Evolutionary conservation across 2,329 filamentous ascomycete genomes (phyloP).

Genomic region (Aspergillus tamarii): DNA sequence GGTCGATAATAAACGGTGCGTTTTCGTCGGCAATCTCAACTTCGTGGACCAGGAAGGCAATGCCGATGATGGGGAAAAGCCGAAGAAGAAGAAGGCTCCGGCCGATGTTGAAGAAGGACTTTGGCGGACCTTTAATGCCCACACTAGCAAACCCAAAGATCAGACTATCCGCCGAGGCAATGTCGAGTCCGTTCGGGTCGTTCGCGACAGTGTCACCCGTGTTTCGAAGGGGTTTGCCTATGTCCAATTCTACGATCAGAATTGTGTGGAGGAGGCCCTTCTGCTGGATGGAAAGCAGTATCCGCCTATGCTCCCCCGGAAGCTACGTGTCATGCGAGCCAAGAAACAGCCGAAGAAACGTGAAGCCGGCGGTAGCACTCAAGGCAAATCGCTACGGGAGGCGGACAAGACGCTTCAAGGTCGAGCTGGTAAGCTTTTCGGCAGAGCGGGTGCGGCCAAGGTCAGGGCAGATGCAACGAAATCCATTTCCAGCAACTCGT

Average conservation of each 20-base stretch:
- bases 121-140: constrained; percentile 46
- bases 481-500: constrained; percentile 35
- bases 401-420: constrained; percentile 42
- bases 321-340: constrained; percentile 82
- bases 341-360: constrained; percentile 64
- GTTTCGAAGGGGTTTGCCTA: constrained; percentile 98
- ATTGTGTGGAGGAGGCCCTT: constrained; percentile 87
- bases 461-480: constrained; percentile 33
- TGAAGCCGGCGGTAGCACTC: constrained; percentile 19
- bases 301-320: constrained; percentile 87
- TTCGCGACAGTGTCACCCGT: constrained; percentile 84
- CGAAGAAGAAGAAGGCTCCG: constrained; percentile 73
- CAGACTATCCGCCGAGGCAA: constrained; percentile 63
- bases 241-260: constrained; percentile 90
- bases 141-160: constrained; percentile 35
- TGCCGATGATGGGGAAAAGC: constrained; percentile 62
- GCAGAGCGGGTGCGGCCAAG: constrained; percentile 43
- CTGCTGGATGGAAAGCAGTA: constrained; percentile 89
- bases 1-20: constrained; percentile 82
- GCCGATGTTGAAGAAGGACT: constrained; percentile 88
- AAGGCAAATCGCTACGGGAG: constrained; percentile 29
- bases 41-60: constrained; percentile 92
- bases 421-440: constrained; percentile 43
- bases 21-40: constrained; percentile 94
- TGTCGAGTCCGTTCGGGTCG: constrained; percentile 90